These are phyloP conservation scores for Agapanthus africanus DNA, from an alignment of 106 monocot species.

Conservation along the genomic window DNA sequence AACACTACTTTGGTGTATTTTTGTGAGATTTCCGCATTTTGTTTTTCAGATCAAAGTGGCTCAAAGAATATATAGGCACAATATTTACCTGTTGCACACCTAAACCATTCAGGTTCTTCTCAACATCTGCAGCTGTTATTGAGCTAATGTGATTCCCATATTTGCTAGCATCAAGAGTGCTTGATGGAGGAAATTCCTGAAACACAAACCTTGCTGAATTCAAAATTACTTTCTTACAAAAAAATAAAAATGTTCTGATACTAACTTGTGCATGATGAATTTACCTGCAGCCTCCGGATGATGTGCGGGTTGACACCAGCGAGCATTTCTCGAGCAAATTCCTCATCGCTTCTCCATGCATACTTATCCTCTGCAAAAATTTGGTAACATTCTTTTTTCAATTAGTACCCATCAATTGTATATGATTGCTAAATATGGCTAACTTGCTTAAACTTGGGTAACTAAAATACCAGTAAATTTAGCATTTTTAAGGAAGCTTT, in stretches of 20 bases:
- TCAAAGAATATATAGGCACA: too few species aligned
- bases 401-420: too few species aligned
- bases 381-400: too few species aligned
- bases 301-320: constrained; percentile 60
- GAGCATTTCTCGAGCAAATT: constrained; percentile 59
- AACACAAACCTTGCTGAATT: neutral
- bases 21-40: too few species aligned
- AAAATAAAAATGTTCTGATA: neutral
- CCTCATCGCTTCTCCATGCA: constrained; percentile 67
- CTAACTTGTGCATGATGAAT: neutral
- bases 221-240: neutral
- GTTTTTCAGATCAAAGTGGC: too few species aligned
- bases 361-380: constrained; percentile 17
- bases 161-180: constrained; percentile 40
- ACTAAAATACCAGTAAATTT: too few species aligned
- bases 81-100: constrained; percentile 47
- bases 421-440: too few species aligned
- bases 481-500: too few species aligned
- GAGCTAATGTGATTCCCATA: constrained; percentile 52
- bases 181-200: constrained; percentile 58
- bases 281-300: constrained; percentile 38
- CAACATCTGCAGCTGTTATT: constrained; percentile 37
- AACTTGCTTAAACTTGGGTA: too few species aligned
- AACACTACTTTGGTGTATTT: too few species aligned
- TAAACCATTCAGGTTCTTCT: constrained; percentile 35